These are phyloP conservation scores for Arthromyces matolae DNA, from an alignment of 768 basidiomycete species.

Conservation along the genomic window DNA sequence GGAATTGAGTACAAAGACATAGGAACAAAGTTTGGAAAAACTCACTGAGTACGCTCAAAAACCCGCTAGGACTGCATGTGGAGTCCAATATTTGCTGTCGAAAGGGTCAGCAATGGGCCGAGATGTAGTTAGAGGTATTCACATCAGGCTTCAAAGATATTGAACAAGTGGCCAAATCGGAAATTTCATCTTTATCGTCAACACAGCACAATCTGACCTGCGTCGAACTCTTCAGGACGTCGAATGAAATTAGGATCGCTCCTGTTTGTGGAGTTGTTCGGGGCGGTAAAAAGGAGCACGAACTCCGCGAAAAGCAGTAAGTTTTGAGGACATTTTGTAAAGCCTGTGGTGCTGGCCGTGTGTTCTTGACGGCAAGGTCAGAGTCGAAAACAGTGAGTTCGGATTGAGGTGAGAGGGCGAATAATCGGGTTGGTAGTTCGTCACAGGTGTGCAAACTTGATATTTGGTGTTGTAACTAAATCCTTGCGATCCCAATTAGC, in stretches of 20 bases:
- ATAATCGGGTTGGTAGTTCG: constrained; percentile 20
- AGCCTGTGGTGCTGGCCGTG: constrained; percentile 14
- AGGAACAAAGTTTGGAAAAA: constrained; percentile 3
- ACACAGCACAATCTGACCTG: constrained; percentile 29
- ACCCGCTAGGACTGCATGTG: constrained; percentile 46
- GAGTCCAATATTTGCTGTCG: constrained; percentile 33
- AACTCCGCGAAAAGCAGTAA: constrained; percentile 26
- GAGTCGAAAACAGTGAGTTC: constrained; percentile 28
- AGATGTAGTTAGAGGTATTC: constrained; percentile 4
- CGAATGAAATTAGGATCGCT: constrained; percentile 23
- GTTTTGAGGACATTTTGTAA: constrained; percentile 16
- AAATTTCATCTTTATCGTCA: constrained; percentile 28
- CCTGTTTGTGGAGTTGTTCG: constrained; percentile 18
- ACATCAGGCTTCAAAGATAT: constrained; percentile 32
- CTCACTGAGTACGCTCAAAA: constrained; percentile 49
- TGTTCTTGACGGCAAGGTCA: constrained; percentile 23
- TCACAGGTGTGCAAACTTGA: constrained; percentile 24
- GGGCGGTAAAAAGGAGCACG: constrained; percentile 28
- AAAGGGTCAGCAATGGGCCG: constrained; percentile 10
- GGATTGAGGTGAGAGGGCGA: constrained; percentile 30
- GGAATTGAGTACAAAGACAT: not conserved
- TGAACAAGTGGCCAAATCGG: constrained; percentile 24
- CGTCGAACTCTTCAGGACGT: constrained; percentile 21
- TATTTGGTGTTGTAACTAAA: constrained; percentile 42
- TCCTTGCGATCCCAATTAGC: constrained; percentile 15